These are phyloP conservation scores for Fusarium sp. DNA, from an alignment of 2,329 filamentous ascomycete genomes.

Conservation along the genomic window DNA sequence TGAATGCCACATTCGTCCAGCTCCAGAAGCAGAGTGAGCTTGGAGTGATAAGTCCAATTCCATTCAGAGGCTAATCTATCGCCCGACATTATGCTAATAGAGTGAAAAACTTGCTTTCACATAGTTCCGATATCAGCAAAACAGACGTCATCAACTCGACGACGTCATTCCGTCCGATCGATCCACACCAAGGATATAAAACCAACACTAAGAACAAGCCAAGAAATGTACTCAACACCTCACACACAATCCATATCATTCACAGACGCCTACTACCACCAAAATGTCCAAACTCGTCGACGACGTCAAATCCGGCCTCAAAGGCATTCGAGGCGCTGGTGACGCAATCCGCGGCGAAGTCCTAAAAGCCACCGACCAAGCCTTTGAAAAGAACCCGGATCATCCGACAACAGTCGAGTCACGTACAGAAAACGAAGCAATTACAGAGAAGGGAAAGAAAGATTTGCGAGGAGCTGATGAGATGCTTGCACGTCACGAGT, in stretches of 20 bases:
- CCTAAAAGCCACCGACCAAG: conserved; percentile 37
- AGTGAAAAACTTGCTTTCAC: background rate
- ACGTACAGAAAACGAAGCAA: conserved; percentile 11
- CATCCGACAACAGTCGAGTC: conserved; percentile 20
- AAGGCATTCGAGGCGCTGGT: conserved; percentile 40
- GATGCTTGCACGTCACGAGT: conserved; percentile 37
- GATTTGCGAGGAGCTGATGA: conserved; percentile 33
- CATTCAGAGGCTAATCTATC: background rate
- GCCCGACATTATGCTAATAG: background rate
- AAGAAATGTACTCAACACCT: background rate
- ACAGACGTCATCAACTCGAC: conserved; percentile 3
- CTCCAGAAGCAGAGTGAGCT: background rate
- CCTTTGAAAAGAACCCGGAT: conserved; percentile 31
- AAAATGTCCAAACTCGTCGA: conserved; percentile 40
- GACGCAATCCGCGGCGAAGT: conserved; percentile 37
- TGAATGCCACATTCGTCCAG: background rate
- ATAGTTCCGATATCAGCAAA: background rate
- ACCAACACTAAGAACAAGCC: background rate
- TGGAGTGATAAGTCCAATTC: background rate
- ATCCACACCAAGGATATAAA: background rate
- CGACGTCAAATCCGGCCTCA: conserved; percentile 41
- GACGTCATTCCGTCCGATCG: background rate
- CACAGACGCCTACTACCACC: too few species aligned
- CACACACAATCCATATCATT: background rate
- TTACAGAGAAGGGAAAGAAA: conserved; percentile 34